Base-by-base conservation (phyloP, 345 rosid genomes). In the Citrus hindsii region DNA sequence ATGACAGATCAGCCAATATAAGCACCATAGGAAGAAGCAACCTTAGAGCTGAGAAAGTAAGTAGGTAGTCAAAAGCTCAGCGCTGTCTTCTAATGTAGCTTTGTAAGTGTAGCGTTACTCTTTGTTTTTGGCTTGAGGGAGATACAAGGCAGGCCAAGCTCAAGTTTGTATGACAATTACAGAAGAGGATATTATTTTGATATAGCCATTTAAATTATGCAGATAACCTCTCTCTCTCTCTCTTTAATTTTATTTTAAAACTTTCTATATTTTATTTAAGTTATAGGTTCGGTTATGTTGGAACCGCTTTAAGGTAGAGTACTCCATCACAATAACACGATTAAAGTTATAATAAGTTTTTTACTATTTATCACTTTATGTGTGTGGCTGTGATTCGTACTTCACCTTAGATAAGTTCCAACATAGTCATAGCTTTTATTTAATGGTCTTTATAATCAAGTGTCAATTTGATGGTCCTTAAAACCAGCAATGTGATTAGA, bases 31-130 rank as follows among this genome's bases (percentile, higher is more conserved):
- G 66, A 60, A 27, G 40, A 76, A 78, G 70, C 80, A 76, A 67
- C 42, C 60, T 75, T 59, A 73, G 73, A 76, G 71, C 72, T 51
- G 69, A 79, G 75, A 77, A 46, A 67, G 63, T 78, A 55, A 19
- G 32, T 58, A 76, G 58, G 46, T 76, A 76, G 78, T 22, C n/a
- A 70, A 71, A 76, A 46, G 0, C 51, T 46, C 76, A 65, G 5
- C 70, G 4, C 16, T 18, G 40, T 40, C 18, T 27, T 55, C 28
- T 24, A n/a, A 30, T 22, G 4, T 37, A 3, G 21, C 22, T 51
- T 16, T 5, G 22, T 51, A 51, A 51, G 56, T 16, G 56, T 53
- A 53, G 58, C n/a, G 7, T 18, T 18, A 18, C 58, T 53, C 35
- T 37, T 67, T 18, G 9, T 65, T 66, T 56, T 13, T 19, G 67